Evolutionary conservation across 2,329 filamentous ascomycete genomes (phyloP).

Genomic region (Colletotrichum plurivorum): DNA sequence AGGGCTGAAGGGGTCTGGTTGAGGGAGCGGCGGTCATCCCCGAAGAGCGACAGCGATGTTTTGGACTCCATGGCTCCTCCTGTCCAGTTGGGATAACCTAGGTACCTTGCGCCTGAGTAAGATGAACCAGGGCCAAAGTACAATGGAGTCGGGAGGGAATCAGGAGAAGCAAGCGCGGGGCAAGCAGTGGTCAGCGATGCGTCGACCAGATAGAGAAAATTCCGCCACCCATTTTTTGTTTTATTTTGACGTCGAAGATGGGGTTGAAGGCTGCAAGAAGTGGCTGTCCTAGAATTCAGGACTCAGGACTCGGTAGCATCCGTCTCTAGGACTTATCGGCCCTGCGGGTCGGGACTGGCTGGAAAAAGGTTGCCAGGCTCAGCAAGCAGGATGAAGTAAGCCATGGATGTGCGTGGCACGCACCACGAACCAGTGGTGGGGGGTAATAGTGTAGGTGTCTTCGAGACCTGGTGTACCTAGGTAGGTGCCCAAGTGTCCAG

Average conservation of each 20-base stretch:
- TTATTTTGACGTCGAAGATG: conserved; percentile 34
- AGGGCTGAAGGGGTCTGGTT: conserved; percentile 49
- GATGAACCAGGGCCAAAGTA: background rate
- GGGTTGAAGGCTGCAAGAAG: conserved; percentile 20
- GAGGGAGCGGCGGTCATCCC: conserved; percentile 44
- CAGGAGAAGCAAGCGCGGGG: conserved; percentile 7
- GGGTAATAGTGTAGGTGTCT: too few relatives aligned
- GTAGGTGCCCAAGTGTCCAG: too few relatives aligned
- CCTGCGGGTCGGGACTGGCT: conserved; percentile 34
- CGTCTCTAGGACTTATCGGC: conserved; percentile 32
- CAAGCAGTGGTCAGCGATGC: conserved; percentile 24
- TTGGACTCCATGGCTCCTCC: conserved; percentile 49
- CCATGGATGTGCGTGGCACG: too few relatives aligned
- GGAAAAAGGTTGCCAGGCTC: conserved; percentile 33
- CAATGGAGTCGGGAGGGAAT: conserved; percentile 8
- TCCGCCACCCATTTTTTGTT: conserved; percentile 39
- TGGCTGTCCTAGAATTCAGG: conserved; percentile 37
- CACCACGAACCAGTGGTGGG: too few relatives aligned
- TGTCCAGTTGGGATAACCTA: background rate
- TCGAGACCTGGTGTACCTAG: too few relatives aligned
- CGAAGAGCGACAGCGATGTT: conserved; percentile 46
- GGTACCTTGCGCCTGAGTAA: background rate
- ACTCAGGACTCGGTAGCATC: conserved; percentile 37
- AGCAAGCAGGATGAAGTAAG: conserved; percentile 2
- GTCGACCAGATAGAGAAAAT: conserved; percentile 17